phyloP scores from a whole-genome alignment of 2,329 filamentous ascomycete species.

The Aspergillus sp. region DNA sequence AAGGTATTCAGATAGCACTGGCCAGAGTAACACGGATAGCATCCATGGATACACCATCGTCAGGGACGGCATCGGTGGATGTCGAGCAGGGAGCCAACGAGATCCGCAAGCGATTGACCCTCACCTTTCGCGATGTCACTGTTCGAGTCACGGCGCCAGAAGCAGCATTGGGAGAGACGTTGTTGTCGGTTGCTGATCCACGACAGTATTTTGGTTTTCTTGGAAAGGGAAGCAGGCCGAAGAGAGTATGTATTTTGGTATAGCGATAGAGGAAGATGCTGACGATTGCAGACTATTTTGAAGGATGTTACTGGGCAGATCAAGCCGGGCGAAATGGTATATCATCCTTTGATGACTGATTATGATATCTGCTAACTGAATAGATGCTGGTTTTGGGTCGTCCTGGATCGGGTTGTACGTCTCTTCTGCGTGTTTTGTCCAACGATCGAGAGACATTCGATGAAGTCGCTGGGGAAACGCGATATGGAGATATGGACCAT shows the following conservation, averaged over 20 bases:
- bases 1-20: no score
- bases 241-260: conserved; percentile 19
- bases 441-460: conserved; percentile 60
- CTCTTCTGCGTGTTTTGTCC: conserved; percentile 63
- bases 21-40: not conserved
- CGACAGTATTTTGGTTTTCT: conserved; percentile 21
- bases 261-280: not conserved
- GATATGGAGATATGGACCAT: conserved; percentile 51
- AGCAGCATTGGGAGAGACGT: conserved; percentile 30
- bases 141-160: conserved; percentile 32
- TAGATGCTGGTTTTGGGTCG: conserved; percentile 62
- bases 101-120: conserved; percentile 27
- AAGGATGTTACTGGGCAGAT: conserved; percentile 37
- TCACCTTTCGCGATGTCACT: conserved; percentile 32
- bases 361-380: conserved; percentile 3
- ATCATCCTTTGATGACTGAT: not conserved
- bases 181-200: conserved; percentile 29
- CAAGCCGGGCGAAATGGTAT: conserved; percentile 41
- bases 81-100: conserved; percentile 14
- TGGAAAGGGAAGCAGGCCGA: conserved; percentile 12
- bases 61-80: conserved; percentile 20
- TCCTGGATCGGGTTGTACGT: conserved; percentile 66
- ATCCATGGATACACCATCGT: conserved; percentile 24
- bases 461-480: conserved; percentile 49
- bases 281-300: conserved; percentile 31